Percentiles rank a stretch among this genome's conserved stretches.
These are phyloP conservation scores for Hyaloscypha variabilis DNA, from an alignment of 495 filamentous ascomycete genomes.

Conservation along the genomic window DNA sequence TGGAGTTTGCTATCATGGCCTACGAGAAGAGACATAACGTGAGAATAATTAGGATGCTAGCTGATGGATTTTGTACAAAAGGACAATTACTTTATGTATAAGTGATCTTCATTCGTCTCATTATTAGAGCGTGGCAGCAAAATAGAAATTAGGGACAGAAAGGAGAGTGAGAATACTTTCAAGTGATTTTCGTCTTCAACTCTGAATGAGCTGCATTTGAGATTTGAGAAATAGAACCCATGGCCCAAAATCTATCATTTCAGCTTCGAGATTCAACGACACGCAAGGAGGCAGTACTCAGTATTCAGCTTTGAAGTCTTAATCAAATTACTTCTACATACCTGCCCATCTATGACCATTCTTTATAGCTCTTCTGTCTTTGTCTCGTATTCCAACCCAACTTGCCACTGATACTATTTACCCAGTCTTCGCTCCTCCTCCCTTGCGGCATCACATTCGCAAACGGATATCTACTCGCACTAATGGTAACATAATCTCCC, in stretches of 20 bases:
- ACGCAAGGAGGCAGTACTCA: not conserved
- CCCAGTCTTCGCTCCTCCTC: constrained; percentile 83
- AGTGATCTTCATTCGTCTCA: too few relatives aligned
- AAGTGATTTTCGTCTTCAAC: too few relatives aligned
- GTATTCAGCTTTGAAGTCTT: not conserved
- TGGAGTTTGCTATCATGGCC: too few relatives aligned
- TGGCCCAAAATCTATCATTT: too few relatives aligned
- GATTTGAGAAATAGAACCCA: not conserved
- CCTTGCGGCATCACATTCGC: constrained; percentile 82
- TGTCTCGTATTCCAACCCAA: constrained; percentile 90
- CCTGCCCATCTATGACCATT: constrained; percentile 36
- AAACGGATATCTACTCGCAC: constrained; percentile 90
- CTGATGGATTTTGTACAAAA: too few relatives aligned
- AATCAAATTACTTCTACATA: not conserved
- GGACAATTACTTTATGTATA: too few relatives aligned
- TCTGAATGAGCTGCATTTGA: too few relatives aligned
- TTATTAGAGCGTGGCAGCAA: too few relatives aligned
- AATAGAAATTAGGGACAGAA: too few relatives aligned
- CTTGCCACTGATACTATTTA: constrained; percentile 86
- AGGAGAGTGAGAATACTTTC: too few relatives aligned
- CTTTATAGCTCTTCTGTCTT: constrained; percentile 65
- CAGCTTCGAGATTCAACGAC: not conserved
- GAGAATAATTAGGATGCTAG: too few relatives aligned
- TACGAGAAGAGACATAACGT: too few relatives aligned
- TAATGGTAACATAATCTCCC: constrained; percentile 95